These are phyloP conservation scores for Fusarium azukiicola DNA, from an alignment of 2,329 filamentous ascomycete genomes.

Conservation along the genomic window DNA sequence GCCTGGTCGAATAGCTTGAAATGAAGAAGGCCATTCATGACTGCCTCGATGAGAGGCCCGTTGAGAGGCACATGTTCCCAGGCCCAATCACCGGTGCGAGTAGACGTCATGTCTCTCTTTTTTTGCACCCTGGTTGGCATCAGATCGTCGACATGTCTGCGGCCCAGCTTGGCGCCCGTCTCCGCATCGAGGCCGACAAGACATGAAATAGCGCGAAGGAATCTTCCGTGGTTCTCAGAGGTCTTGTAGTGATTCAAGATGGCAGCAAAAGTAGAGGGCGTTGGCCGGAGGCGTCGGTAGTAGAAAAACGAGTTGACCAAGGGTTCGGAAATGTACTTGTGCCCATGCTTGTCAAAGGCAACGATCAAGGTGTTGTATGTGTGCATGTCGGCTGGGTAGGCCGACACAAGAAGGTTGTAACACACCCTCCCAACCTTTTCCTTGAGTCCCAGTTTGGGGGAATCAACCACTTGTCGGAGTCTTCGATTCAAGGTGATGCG, in stretches of 20 bases:
- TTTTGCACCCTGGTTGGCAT: constrained; percentile 50
- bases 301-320: constrained; percentile 74
- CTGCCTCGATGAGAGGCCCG: constrained; percentile 65
- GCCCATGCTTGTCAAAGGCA: constrained; percentile 78
- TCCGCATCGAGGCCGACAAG: constrained; percentile 68
- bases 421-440: constrained; percentile 69
- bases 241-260: constrained; percentile 73
- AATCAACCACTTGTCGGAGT: constrained; percentile 55
- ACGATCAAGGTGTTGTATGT: constrained; percentile 87
- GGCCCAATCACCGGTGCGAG: constrained; percentile 60
- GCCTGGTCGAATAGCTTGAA: constrained; percentile 70
- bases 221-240: constrained; percentile 64
- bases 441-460: constrained; percentile 52
- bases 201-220: constrained; percentile 69
- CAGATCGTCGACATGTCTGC: constrained; percentile 60
- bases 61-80: constrained; percentile 66
- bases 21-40: constrained; percentile 72
- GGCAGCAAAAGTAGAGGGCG: constrained; percentile 71
- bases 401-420: constrained; percentile 84
- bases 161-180: constrained; percentile 64
- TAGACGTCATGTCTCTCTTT: constrained; percentile 55
- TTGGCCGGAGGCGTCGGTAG: constrained; percentile 68
- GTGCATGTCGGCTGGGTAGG: constrained; percentile 81
- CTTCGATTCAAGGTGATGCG: constrained; percentile 55
- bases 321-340: constrained; percentile 73